These are phyloP conservation scores for Arachnomyces sp. DNA, from an alignment of 2,329 filamentous ascomycete species.

Conservation along the genomic window DNA sequence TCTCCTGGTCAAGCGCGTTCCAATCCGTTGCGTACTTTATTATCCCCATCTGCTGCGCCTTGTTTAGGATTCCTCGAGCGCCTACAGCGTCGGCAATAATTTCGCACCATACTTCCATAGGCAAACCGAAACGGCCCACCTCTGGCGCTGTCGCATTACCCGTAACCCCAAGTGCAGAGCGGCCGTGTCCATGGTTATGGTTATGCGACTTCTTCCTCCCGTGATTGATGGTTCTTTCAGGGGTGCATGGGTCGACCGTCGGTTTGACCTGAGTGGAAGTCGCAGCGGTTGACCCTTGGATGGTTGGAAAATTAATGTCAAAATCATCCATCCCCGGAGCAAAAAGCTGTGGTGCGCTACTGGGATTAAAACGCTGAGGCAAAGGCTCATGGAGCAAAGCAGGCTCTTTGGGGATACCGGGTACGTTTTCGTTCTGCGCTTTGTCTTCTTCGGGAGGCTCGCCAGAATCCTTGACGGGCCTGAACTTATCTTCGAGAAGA, in stretches of 20 bases:
- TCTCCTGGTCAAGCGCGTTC: slow-evolving; percentile 21
- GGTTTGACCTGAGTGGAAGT: not conserved
- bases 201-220: too few species aligned
- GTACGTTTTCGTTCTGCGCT: not conserved
- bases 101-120: slow-evolving; percentile 20
- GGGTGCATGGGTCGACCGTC: not conserved
- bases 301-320: slow-evolving; percentile 16
- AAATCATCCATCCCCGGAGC: slow-evolving; percentile 12
- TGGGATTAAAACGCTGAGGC: not conserved
- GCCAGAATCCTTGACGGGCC: slow-evolving; percentile 2
- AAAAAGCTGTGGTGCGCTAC: slow-evolving; percentile 2
- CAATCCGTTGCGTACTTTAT: slow-evolving; percentile 26
- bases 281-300: slow-evolving; percentile 5
- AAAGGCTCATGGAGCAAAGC: too few species aligned
- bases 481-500: slow-evolving; percentile 23
- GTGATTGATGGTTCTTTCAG: not conserved
- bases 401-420: not conserved
- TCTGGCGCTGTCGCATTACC: slow-evolving; percentile 2
- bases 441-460: slow-evolving; percentile 3
- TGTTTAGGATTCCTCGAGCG: slow-evolving; percentile 19
- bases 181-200: too few species aligned
- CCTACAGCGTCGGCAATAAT: slow-evolving; percentile 24
- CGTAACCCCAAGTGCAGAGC: not conserved
- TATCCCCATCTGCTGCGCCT: slow-evolving; percentile 22
- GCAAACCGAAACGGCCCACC: slow-evolving; percentile 19